phyloP scores from a whole-genome alignment of 257 asterid genomes.

The Solanum appendiculatum region DNA sequence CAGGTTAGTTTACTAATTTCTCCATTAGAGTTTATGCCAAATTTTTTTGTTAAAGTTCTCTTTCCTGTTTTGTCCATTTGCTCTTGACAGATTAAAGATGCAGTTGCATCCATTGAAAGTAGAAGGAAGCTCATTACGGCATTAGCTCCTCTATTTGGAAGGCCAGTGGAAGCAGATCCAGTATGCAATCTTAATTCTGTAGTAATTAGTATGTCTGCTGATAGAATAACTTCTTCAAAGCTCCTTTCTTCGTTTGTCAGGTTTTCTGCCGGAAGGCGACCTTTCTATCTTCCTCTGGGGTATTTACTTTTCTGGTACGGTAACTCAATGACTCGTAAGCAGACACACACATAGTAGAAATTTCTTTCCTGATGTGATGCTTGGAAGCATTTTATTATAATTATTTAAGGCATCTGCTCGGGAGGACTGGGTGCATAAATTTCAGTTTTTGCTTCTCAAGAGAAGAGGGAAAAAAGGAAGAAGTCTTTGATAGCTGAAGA shows the following conservation, averaged over 20 bases:
- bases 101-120: constrained; percentile 58
- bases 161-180: constrained; percentile 89
- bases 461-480: background rate
- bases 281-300: constrained; percentile 62
- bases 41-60: background rate
- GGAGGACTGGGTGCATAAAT: background rate
- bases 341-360: background rate
- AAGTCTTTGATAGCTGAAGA: background rate
- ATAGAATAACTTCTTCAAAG: background rate
- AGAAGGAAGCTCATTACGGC: constrained; percentile 65
- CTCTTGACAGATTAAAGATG: constrained; percentile 59
- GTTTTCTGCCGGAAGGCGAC: constrained; percentile 82
- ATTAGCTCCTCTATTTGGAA: constrained; percentile 64
- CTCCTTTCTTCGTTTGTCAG: constrained; percentile 31
- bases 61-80: background rate
- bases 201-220: background rate
- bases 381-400: background rate
- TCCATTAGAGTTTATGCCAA: background rate
- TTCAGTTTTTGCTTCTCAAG: background rate
- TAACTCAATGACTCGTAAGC: background rate
- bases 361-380: background rate
- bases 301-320: constrained; percentile 74
- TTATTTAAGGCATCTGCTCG: background rate
- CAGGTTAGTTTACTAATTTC: constrained; percentile 46
- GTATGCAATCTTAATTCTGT: constrained; percentile 30